Percentiles rank a stretch among this genome's conserved stretches.
Conservation (phyloP, 768 basidiomycete genomes). For the Kwoniella dendrophila region DNA sequence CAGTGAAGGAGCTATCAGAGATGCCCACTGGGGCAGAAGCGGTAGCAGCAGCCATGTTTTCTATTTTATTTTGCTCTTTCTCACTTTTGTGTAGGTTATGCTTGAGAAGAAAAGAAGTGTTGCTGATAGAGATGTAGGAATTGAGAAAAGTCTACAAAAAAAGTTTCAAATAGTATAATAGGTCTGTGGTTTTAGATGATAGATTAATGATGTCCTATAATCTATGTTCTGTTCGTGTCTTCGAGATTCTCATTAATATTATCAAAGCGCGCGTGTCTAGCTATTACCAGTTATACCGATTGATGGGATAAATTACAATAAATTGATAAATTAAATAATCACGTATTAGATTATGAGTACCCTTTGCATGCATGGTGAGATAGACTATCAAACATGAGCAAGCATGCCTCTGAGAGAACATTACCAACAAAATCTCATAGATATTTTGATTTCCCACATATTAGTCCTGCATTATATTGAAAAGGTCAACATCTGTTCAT, state of each 20-base stretch:
- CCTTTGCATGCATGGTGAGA: neutral
- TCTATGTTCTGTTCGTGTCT: constrained; percentile 11
- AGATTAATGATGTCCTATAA: constrained; percentile 2
- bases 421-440: too few species aligned
- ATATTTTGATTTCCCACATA: too few species aligned
- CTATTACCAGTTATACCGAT: neutral
- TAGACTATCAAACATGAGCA: too few species aligned
- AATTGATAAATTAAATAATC: constrained; percentile 1
- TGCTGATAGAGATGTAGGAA: too few species aligned
- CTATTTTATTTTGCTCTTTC: constrained; percentile 8
- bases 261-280: constrained; percentile 12
- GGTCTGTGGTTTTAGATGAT: too few species aligned
- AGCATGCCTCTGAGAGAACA: too few species aligned
- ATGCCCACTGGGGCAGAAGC: constrained; percentile 25
- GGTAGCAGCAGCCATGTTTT: constrained; percentile 9
- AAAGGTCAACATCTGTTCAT: too few species aligned
- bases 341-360: neutral
- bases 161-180: too few species aligned
- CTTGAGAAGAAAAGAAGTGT: constrained; percentile 1
- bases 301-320: constrained; percentile 16
- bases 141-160: constrained; percentile 14
- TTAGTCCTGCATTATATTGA: too few species aligned
- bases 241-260: neutral
- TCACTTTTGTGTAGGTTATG: neutral
- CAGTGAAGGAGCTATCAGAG: constrained; percentile 32